Conservation (phyloP, 345 rosid genomes). For the Aquilaria malaccensis region DNA sequence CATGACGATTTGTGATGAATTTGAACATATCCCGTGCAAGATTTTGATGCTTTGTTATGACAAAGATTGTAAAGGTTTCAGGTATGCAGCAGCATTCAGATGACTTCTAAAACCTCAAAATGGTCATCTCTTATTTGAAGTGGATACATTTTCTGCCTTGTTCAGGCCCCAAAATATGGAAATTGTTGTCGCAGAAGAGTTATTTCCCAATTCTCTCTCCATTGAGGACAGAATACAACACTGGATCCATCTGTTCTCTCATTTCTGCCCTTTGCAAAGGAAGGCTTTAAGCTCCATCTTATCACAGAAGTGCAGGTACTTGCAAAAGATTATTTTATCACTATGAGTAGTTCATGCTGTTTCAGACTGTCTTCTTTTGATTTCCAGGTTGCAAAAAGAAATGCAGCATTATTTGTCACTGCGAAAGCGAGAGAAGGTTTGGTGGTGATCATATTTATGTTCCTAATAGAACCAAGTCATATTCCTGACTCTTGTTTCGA, state of each 20-base stretch:
- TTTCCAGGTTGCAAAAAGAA: conserved; percentile 75
- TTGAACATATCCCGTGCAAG: conserved; percentile 89
- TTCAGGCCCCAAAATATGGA: conserved; percentile 77
- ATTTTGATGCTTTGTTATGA: conserved; percentile 70
- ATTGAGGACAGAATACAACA: conserved; percentile 61
- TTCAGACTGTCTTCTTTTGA: conserved; percentile 16
- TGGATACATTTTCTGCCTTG: not conserved
- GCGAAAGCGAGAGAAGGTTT: conserved; percentile 56
- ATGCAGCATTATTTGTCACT: conserved; percentile 55
- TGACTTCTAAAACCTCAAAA: not conserved
- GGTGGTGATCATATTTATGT: not conserved
- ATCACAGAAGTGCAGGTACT: conserved; percentile 74
- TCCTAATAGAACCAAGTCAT: too few species aligned
- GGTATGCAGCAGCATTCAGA: conserved; percentile 27
- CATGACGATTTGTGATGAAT: conserved; percentile 42
- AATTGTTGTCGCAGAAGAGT: conserved; percentile 56
- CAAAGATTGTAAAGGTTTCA: conserved; percentile 70
- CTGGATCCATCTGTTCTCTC: conserved; percentile 74
- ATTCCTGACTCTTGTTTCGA: too few species aligned
- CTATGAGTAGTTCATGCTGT: conserved; percentile 8
- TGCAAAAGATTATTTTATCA: conserved; percentile 14
- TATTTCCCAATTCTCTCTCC: conserved; percentile 57
- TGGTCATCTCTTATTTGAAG: not conserved
- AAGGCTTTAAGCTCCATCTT: conserved; percentile 62
- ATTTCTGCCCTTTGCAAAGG: conserved; percentile 54